These are phyloP conservation scores for Chrysosporium keratinophilum DNA, from an alignment of 2,329 filamentous ascomycete species.

Conservation along the genomic window DNA sequence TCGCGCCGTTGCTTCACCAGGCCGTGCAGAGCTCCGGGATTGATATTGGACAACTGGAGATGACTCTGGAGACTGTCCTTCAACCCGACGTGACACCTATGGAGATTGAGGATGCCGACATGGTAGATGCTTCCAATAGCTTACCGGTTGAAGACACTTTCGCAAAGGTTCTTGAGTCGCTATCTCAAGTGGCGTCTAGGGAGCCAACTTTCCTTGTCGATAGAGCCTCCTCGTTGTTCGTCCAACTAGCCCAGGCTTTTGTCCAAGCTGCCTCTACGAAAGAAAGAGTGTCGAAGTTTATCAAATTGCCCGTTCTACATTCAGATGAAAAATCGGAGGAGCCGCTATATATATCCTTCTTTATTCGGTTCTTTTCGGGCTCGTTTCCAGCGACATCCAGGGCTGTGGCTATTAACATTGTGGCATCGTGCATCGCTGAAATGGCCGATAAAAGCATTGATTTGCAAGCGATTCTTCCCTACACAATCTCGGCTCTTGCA, in stretches of 20 bases:
- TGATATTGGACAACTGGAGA: slow-evolving; percentile 64
- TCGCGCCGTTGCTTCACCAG: slow-evolving; percentile 55
- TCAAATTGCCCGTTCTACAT: slow-evolving; percentile 30
- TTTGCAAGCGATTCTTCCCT: slow-evolving; percentile 73
- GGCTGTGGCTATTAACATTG: slow-evolving; percentile 56
- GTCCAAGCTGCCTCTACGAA: slow-evolving; percentile 26
- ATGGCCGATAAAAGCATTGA: slow-evolving; percentile 46
- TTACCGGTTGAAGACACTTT: slow-evolving; percentile 25
- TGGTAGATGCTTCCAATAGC: slow-evolving; percentile 34
- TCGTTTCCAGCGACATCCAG: slow-evolving; percentile 59
- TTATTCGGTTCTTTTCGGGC: slow-evolving; percentile 63
- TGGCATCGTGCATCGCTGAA: slow-evolving; percentile 47
- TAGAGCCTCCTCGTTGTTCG: slow-evolving; percentile 27
- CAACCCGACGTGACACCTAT: slow-evolving; percentile 47
- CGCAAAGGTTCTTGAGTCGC: slow-evolving; percentile 25
- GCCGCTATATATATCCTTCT: slow-evolving; percentile 63
- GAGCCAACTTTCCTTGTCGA: slow-evolving; percentile 31
- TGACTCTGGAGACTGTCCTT: slow-evolving; percentile 61
- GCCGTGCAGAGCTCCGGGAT: slow-evolving; percentile 57
- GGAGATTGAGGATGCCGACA: slow-evolving; percentile 42
- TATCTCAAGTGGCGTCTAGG: slow-evolving; percentile 23
- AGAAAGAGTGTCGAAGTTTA: slow-evolving; percentile 27
- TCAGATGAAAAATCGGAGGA: slow-evolving; percentile 43
- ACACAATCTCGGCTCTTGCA: slow-evolving; percentile 61
- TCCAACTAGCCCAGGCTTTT: slow-evolving; percentile 32